Evolutionary conservation across 2,329 filamentous ascomycete species (phyloP), one percentile per base, ranked within the genome.

Genomic region (Monosporascus sp.): DNA sequence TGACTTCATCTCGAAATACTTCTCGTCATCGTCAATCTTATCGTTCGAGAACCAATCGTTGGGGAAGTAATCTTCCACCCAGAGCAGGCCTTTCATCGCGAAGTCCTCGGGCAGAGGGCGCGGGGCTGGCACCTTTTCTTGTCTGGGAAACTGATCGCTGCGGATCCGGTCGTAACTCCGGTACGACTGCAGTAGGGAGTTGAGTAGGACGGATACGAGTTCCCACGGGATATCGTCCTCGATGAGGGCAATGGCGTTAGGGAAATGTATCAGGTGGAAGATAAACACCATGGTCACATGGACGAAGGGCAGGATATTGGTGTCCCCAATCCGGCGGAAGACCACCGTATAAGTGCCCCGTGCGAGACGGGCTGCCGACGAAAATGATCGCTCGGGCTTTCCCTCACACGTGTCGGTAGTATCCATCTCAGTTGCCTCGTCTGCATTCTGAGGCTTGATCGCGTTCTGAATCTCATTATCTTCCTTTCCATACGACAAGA

Each of bases 21-120:
- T 80, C 56, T 88, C 85, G 11, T 87, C 83, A n/a, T 88, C 85
- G 26, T 88, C 85, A 5, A 84, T 75, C 54, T 79, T 78, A 1
- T 78, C 76, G 8, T 76, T 75, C 0, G 65, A 59, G 61, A 89
- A 89, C 81, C 82, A 88, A 1, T 75, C 70, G 0, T 68, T 52
- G 0, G 85, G 84, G 51, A 81, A 85, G 52, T 86, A 86, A 11
- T 74, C 73, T 2, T 83, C 75, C 0, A 78, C 73, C 73, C 83
- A 89, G 2, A 84, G 66, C 1, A 88, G 71, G 0, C 87, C 87
- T 1, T 85, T 76, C 52, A 90, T 77, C 0, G 81, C 76, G 58
- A 83, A 89, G 56, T 91, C 88, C 48, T 91, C 88, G 0, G 86
- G 85, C 0, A 91, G 66, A 0, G 87, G 86, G 1, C 77, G 73